Conservation (phyloP, 129 eudicot genomes). For the Lonicera japonica region DNA sequence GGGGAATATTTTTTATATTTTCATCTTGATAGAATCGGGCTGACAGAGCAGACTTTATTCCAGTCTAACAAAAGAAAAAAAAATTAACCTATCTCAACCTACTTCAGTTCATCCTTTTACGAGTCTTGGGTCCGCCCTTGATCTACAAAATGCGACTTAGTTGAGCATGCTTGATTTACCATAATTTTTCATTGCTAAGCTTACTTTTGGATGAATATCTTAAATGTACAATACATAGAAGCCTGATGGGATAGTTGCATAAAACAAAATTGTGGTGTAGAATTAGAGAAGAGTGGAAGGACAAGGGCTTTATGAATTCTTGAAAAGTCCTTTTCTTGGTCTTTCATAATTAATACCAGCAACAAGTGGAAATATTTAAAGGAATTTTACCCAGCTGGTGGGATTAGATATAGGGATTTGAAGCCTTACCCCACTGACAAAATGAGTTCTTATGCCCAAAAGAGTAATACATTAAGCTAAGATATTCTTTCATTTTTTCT, state of each 20-base stretch:
- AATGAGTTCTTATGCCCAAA: constrained; percentile 12
- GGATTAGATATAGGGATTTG: constrained; percentile 39
- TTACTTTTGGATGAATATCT: too few relatives aligned
- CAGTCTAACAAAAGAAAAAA: too few relatives aligned
- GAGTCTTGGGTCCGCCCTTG: too few relatives aligned
- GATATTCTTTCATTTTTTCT: constrained; percentile 39
- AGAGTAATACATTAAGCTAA: constrained; percentile 9
- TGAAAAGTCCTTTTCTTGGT: constrained; percentile 39
- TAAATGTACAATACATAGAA: too few relatives aligned
- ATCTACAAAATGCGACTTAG: too few relatives aligned
- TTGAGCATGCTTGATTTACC: too few relatives aligned
- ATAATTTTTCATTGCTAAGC: too few relatives aligned
- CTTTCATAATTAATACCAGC: constrained; percentile 28
- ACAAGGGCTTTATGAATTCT: constrained; percentile 25
- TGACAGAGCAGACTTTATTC: too few relatives aligned
- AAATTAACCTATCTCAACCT: too few relatives aligned
- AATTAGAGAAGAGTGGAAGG: constrained; percentile 19
- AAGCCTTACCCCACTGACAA: constrained; percentile 33
- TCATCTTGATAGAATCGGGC: too few relatives aligned
- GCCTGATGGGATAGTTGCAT: too few relatives aligned
- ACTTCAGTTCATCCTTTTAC: too few relatives aligned
- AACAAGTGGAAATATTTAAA: constrained; percentile 40
- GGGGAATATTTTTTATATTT: constrained; percentile 27
- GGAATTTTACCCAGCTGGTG: constrained; percentile 41
- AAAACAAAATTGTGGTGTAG: background rate